phyloP scores from a whole-genome alignment of 2,329 filamentous ascomycete species.

The Ophiosphaerella korrae region DNA sequence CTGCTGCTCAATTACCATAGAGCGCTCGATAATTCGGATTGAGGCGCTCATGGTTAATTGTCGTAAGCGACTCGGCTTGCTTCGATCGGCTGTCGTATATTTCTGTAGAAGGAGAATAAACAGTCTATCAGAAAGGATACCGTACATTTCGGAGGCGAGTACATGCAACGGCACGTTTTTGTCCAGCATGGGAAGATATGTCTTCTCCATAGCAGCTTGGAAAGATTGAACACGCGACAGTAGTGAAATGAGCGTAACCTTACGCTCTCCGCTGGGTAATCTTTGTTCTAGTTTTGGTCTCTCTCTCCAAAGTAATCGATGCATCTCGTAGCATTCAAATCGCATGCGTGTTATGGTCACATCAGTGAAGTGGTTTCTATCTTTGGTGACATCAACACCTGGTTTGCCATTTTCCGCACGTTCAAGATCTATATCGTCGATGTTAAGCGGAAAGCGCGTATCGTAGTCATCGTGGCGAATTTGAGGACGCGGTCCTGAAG shows the following conservation, averaged over 20 bases:
- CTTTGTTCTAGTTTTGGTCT: constrained; percentile 65
- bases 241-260: constrained; percentile 60
- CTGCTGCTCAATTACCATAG: constrained; percentile 59
- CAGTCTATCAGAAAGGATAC: constrained; percentile 66
- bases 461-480: constrained; percentile 78
- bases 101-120: constrained; percentile 72
- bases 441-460: constrained; percentile 72
- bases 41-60: constrained; percentile 68
- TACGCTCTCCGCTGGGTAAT: constrained; percentile 25
- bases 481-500: constrained; percentile 71
- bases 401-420: constrained; percentile 27
- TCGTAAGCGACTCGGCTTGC: constrained; percentile 66
- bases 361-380: constrained; percentile 66
- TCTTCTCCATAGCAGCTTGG: constrained; percentile 65
- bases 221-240: constrained; percentile 73
- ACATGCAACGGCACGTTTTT: constrained; percentile 66
- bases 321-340: constrained; percentile 75
- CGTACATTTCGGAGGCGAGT: constrained; percentile 68
- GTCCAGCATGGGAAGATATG: constrained; percentile 68
- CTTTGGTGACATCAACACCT: constrained; percentile 50
- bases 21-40: constrained; percentile 59
- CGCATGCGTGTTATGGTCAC: constrained; percentile 71
- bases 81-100: constrained; percentile 60
- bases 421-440: constrained; percentile 68
- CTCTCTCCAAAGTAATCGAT: constrained; percentile 72